Evolutionary conservation across 352 stramenopile genomes (phyloP).

Genomic region (Phytophthora hibernalis): DNA sequence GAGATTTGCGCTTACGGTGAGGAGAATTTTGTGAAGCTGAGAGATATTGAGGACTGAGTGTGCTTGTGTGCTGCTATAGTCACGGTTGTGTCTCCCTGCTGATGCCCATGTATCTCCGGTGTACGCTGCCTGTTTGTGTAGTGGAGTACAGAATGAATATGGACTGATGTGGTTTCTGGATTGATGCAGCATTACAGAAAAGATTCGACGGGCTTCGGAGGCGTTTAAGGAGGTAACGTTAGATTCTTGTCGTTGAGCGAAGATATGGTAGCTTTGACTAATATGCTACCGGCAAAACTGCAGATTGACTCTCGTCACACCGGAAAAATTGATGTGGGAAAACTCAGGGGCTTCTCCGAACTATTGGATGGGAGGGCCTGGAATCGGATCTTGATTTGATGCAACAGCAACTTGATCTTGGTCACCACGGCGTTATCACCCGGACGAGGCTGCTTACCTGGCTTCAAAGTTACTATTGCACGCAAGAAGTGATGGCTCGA

Average conservation of each 20-base stretch:
- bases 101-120: conserved; percentile 29
- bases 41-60: not conserved
- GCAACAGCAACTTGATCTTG: conserved; percentile 65
- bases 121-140: conserved; percentile 13
- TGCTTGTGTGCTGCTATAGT: conserved; percentile 7
- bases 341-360: conserved; percentile 57
- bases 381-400: conserved; percentile 48
- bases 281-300: not conserved
- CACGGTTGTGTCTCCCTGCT: conserved; percentile 30
- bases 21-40: not conserved
- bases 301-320: conserved; percentile 55
- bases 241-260: not conserved
- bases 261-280: not conserved
- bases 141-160: not conserved
- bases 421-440: conserved; percentile 45
- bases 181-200: conserved; percentile 48
- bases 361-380: conserved; percentile 61
- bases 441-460: conserved; percentile 50
- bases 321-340: conserved; percentile 51
- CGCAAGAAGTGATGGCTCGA: conserved; percentile 36
- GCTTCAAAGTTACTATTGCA: conserved; percentile 49
- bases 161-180: not conserved
- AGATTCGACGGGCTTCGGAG: conserved; percentile 61
- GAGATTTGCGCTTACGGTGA: conserved; percentile 60
- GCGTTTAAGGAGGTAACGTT: conserved; percentile 47